Conservation (phyloP, 345 rosid genomes). For the Rubroshorea leprosula region DNA sequence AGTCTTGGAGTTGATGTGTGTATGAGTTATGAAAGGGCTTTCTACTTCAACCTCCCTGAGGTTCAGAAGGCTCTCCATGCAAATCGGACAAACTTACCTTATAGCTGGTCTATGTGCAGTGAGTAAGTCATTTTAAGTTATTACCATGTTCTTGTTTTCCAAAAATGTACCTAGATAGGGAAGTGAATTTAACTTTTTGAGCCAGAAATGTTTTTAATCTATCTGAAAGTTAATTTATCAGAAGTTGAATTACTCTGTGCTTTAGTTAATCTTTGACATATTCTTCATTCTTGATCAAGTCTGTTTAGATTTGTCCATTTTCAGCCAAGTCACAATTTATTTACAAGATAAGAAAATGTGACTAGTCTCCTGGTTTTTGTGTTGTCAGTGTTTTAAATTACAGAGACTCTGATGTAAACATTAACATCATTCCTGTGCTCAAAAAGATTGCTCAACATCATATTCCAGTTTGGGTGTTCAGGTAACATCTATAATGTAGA, state of each 20-base stretch:
- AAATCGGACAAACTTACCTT: slow-evolving; percentile 56
- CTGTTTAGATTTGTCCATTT: neutral
- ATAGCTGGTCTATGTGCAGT: slow-evolving; percentile 83
- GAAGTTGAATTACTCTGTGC: too few species aligned
- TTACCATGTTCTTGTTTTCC: neutral
- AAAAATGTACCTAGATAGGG: neutral
- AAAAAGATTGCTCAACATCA: slow-evolving; percentile 50
- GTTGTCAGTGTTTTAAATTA: slow-evolving; percentile 60
- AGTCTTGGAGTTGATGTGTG: slow-evolving; percentile 89
- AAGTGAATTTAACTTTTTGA: too few species aligned
- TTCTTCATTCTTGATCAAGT: too few species aligned
- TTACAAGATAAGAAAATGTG: too few species aligned
- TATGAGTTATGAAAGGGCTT: slow-evolving; percentile 50
- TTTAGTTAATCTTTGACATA: too few species aligned
- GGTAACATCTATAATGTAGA: slow-evolving; percentile 28
- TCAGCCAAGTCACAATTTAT: too few species aligned
- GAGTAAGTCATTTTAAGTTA: slow-evolving; percentile 37
- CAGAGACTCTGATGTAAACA: slow-evolving; percentile 45
- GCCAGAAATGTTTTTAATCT: too few species aligned
- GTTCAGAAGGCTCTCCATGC: slow-evolving; percentile 95
- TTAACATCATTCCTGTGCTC: slow-evolving; percentile 72
- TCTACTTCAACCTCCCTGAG: slow-evolving; percentile 80
- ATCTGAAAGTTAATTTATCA: too few species aligned
- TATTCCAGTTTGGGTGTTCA: slow-evolving; percentile 79
- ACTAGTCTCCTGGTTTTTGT: slow-evolving; percentile 14